Base-by-base conservation (phyloP, 1,284 basidiomycete species). In the Hymenochaete sp. region DNA sequence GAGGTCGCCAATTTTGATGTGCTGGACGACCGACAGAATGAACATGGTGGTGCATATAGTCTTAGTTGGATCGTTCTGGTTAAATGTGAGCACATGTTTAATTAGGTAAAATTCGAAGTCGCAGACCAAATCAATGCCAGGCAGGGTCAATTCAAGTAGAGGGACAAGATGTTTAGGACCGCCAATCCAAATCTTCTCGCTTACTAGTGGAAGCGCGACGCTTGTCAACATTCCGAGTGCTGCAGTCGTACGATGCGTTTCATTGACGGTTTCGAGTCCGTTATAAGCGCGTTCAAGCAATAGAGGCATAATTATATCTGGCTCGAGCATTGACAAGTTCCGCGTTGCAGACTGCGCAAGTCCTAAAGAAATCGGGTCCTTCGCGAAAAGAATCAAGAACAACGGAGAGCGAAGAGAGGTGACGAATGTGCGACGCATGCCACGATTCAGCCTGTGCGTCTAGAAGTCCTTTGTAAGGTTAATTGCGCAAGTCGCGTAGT, bases 331-430 rank as follows among this genome's bases (percentile, higher is more conserved):
- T 1, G 86, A 79, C 67, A 93, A 70, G 21, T 73, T 71, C 49
- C 84, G 82, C 39, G 92, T 66, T 11, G 84, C 72, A 18, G 73
- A 73, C 58, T 88, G 84, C 5, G 85, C 76, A 59, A 75, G 80
- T 28, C 72, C 72, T 57, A 81, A 77, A 24, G 78, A 75, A 3
- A 79, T 56, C 2, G 76, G 65, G 54, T 88, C 89, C 64, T 98
- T 97, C 42, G 91, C 83, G 65, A 98, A 99, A 84, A 99, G 96
- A 18, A 90, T 81, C 10, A 98, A 75, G 27, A 99, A 69, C 1
- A 90, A 87, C 7, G 95, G 89, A 0, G 91, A 95, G 32, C 89
- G 78, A 33, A 98, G 72, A 33, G 77, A 82, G 19, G 71, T 68
- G 18, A 97, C 90, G 57, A 98, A 93, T 21, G 82, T 79, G 44